Evolutionary conservation across 805 yeast genomes (phyloP), one percentile per base, ranked within the genome.

Genomic region (Phaffomyces antillensis): DNA sequence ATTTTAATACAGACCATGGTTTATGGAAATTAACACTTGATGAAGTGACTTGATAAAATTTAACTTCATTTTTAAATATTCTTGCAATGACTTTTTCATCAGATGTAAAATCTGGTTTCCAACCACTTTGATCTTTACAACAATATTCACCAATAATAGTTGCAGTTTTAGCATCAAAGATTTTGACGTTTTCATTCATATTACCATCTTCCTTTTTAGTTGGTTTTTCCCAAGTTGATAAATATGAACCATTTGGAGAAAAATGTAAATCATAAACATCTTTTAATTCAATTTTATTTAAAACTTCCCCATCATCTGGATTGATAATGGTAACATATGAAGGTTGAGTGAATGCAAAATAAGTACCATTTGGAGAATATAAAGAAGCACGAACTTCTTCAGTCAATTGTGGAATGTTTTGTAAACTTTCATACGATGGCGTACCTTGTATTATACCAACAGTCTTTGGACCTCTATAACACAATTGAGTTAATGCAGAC

Each of bases 201-300:
- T 82, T 78, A 39, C 95, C 90, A 42, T 79, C 88, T 54, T 77
- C 80, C 55, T 77, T 71, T 55, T 82, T 76, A 40, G 76, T 67
- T 5, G 97, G 95, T 59, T 88, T 86, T 54, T 88, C 88, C 96
- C 97, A 93, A 34, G 95, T 79, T 51, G 86, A 77, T 51, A 93
- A 65, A 59, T 72, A 90, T 39, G 79, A 77, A 15, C 96, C 98
- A 40, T 77, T 71, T 10, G 97, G 96, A n/a, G 96, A 86, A 63
- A 93, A 89, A 49, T 79, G 78, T 55, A 93, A 61, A 60, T 93
- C 97, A 57, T 82, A 80, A 16, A 82, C 86, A 51, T 88, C 95
- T 30, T 70, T 60, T 40, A 81, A 66, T 33, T 75, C 79, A 41
- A 88, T 64, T 38, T 64, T 68, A 44, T 72, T 67, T 37, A 75